Conservation (phyloP, 1,139 yeast genomes). For the Geotrichum phurueaensis region DNA sequence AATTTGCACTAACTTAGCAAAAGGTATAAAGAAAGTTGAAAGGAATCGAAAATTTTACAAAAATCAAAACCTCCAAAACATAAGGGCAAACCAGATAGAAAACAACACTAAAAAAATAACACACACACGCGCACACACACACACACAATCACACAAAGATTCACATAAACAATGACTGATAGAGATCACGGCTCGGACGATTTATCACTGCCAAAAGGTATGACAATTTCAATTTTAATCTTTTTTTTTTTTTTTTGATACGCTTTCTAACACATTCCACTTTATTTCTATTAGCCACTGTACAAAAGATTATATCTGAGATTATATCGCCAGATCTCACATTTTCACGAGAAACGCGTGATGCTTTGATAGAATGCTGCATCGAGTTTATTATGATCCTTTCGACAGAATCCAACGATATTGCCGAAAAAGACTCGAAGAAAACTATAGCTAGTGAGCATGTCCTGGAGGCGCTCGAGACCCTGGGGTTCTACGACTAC, state of each 20-base stretch:
- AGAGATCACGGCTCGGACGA: conserved; percentile 18
- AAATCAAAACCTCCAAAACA: background rate
- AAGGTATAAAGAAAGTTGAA: background rate
- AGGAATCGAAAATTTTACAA: background rate
- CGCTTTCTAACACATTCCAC: too few species aligned
- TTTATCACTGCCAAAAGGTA: conserved; percentile 15
- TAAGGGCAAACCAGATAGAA: background rate
- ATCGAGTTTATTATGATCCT: conserved; percentile 93
- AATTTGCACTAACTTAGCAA: background rate
- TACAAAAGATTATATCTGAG: conserved; percentile 87
- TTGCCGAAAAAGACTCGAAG: conserved; percentile 93
- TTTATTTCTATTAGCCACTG: conserved; percentile 58
- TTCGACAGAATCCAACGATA: conserved; percentile 89
- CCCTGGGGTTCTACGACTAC: conserved; percentile 81
- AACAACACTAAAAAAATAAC: background rate
- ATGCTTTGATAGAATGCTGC: conserved; percentile 91
- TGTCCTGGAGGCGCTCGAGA: conserved; percentile 83
- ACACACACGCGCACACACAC: background rate
- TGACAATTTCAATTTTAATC: background rate
- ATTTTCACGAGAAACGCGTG: conserved; percentile 90
- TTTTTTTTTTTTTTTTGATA: background rate
- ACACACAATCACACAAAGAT: conserved; percentile 10
- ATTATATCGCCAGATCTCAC: conserved; percentile 80
- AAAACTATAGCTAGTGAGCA: conserved; percentile 97
- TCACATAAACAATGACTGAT: conserved; percentile 10